Conservation (phyloP, 139 green algal species). For the Asterochloris sp. region DNA sequence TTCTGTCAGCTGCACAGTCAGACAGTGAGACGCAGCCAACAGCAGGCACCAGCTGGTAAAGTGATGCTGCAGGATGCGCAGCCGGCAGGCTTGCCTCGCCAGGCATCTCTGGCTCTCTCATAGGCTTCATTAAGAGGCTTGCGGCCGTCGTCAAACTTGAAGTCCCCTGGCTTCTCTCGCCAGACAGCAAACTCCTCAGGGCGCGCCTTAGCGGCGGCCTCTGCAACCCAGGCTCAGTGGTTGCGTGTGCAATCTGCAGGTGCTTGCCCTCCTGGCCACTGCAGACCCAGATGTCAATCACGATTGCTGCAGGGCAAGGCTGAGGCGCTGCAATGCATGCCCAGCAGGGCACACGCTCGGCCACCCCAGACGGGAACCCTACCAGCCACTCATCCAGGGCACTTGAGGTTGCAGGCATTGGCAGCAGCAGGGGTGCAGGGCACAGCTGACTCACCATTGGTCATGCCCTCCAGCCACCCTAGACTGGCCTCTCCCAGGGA, state of each 20-base stretch:
- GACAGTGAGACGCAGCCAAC: too few relatives aligned
- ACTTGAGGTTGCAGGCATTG: not conserved
- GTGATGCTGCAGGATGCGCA: not conserved
- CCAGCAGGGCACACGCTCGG: not conserved
- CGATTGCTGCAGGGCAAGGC: not conserved
- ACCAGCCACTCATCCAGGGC: not conserved
- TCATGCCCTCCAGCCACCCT: constrained; percentile 50
- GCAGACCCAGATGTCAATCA: not conserved
- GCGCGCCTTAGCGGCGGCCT: constrained; percentile 39
- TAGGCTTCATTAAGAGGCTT: constrained; percentile 52
- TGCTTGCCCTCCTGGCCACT: not conserved
- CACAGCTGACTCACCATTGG: constrained; percentile 28
- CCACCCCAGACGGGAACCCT: not conserved
- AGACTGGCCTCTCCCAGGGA: constrained; percentile 46
- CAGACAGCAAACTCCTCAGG: constrained; percentile 49
- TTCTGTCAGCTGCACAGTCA: too few relatives aligned
- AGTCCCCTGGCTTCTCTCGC: constrained; percentile 49
- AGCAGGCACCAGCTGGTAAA: too few relatives aligned
- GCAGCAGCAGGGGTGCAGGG: not conserved
- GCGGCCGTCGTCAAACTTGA: constrained; percentile 46
- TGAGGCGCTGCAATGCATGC: not conserved
- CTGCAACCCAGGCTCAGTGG: constrained; percentile 10
- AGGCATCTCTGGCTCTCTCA: constrained; percentile 34
- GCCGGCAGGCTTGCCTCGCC: constrained; percentile 20
- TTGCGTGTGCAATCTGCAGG: not conserved